Base-by-base conservation (phyloP, 345 rosid genomes). In the Odontarrhena argentea region DNA sequence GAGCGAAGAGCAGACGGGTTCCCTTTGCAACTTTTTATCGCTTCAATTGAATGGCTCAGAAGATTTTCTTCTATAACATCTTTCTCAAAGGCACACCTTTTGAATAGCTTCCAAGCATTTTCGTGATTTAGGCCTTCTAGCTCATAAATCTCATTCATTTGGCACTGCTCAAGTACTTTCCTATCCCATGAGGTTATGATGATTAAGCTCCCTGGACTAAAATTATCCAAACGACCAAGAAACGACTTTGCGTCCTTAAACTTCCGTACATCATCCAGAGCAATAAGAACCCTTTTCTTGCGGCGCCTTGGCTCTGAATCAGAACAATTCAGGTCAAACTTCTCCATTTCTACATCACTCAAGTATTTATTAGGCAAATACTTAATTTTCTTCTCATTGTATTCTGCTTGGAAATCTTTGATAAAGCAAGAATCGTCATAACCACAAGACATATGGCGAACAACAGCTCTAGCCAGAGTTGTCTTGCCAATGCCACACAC, bases 1-100 rank as follows among this genome's bases (percentile, higher is more conserved):
- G 9, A 4, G 3, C 68, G 48, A 8, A 79, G 55, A 11, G 69
- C 63, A 14, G 50, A 8, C 1, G 79, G 83, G 6, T 73, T 50
- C 38, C 69, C 57, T 2, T 26, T 0, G 26, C 0, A 25, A 49
- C 6, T 0, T 51, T 65, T 8, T 28, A 53, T 12, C 50, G 0
- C 45, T 8, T n/a, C 45, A 55, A 1, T 44, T 28, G 53, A 15
- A 14, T 3, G 4, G 4, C 42, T 43, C 7, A 38, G 1, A 11
- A 32, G 43, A 15, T 66, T 12, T 2, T 66, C 1, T 1, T 66
- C 37, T 55, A 1, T 55, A 0, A 44, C 48, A 9, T 9, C 35
- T 1, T 47, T n/a, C 1, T 64, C 72, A 56, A 46, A 56, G 28
- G 40, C 30, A 56, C 55, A 45, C 28, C 64, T 45, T 7, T 47